Evolutionary conservation across 2,329 filamentous ascomycete genomes (phyloP), one percentile per base, ranked within the genome.

Genomic region (Aspergillus costaricaensis): DNA sequence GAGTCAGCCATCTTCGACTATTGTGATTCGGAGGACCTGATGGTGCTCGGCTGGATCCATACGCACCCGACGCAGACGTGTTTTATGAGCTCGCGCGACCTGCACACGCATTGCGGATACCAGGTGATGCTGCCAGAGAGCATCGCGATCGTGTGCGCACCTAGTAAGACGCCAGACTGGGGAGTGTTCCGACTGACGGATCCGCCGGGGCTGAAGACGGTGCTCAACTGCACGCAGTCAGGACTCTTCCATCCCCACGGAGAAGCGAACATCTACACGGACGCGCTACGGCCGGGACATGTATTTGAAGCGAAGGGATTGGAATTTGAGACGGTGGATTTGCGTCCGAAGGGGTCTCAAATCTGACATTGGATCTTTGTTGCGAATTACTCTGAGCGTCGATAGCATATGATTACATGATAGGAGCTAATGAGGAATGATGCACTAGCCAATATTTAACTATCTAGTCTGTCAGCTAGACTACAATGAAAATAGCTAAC

Each of bases 51-150:
- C 41, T 99, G 95, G 95, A 99, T 99, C 62, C 95, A 99, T 74
- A 99, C 95, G 0, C 95, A 99, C 74, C 95, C 95, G 0, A 92
- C 90, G 0, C 95, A 99, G 78, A 96, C 92, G 0, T 99, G 95
- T 76, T 99, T 99, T 75, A 96, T 99, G 91, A 96, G 92, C 73
- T 95, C 90, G 52, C 83, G 94, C 53, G 95, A 99, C 72, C 74
- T 98, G 66, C 95, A 99, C 73, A 99, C 96, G 0, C 94, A 96
- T 72, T 88, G 89, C 3, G 92, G 92, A 10, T 98, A 97, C 74
- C 95, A 99, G 77, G 88, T 95, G 61, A 97, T 97, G 92, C 86
- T 98, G 78, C 89, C 92, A 0, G 95, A 99, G 81, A 96, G 91
- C 69, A 92, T 99, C 64, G 95, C 95, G 4, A 96, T 99, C 70